Base-by-base conservation (phyloP, 2,329 filamentous ascomycete species). In the Botrytis cinerea region DNA sequence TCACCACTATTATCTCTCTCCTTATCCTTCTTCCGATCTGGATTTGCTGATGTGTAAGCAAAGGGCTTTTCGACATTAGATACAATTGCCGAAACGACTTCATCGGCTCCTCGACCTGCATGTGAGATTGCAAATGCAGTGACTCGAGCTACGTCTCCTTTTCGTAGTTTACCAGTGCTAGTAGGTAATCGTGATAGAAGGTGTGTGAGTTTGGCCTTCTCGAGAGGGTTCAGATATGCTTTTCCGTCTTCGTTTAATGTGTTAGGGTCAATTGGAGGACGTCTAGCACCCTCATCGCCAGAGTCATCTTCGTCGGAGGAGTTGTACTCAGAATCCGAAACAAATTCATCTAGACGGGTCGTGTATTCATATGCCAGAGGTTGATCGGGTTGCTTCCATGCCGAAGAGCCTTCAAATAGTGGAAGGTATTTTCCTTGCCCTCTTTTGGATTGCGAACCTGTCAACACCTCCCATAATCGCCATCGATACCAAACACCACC, bases 401-500 rank as follows among this genome's bases (percentile, higher is more conserved):
- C 88, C 76, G 93, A 88, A 54, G 90, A 89, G 12, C 89, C 90
- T 78, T 97, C 93, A 75, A 97, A 97, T 0, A 97, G 83, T 1
- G 89, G 87, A 32, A 91, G 77, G 72, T 88, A 89, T 76, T 86
- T 89, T 62, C 84, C 84, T 76, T 86, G 84, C 5, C 84, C 83
- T 22, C 81, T 81, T 25, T 82, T 83, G 5, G 84, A 80, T 60
- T 86, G 84, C 1, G 86, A 86, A 7, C 91, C 90, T 1, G 92
- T 94, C n/a, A 95, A 85, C 14, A 95, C 87, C 78, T 96, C 91
- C 93, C 95, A 98, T 62, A 98, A 80, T 62, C 93, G 90, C 92
- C 94, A 98, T 61, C 96, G 90, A 82, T 98, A 98, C 88, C 95
- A 99, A 25, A 97, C 88, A 25, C 92, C 95, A 40, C 90, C 94